Evolutionary conservation across 179 eudicot genomes (phyloP).

Genomic region (Dionaea muscipula): DNA sequence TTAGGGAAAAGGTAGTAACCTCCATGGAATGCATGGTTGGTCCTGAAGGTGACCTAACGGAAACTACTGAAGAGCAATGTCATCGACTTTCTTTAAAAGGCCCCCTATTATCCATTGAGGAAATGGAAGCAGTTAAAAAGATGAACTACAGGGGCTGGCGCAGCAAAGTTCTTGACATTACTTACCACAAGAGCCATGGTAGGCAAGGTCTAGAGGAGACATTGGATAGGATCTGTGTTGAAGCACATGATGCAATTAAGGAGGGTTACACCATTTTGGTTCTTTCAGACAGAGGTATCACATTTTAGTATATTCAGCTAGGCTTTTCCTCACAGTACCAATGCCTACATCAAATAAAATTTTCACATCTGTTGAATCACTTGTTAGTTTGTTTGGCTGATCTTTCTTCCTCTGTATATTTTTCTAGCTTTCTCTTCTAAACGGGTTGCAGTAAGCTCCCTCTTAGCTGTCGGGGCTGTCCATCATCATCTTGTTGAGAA

Average conservation of each 20-base stretch:
- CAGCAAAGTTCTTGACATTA: conserved; percentile 86
- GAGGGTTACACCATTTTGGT: conserved; percentile 73
- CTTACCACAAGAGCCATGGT: conserved; percentile 63
- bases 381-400: conserved; percentile 7
- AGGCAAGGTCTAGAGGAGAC: conserved; percentile 87
- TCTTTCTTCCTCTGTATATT: neutral
- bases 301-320: neutral
- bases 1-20: conserved; percentile 91
- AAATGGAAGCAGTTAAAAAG: conserved; percentile 88
- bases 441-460: conserved; percentile 85
- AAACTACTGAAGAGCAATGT: conserved; percentile 90
- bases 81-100: conserved; percentile 94
- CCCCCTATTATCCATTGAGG: conserved; percentile 68
- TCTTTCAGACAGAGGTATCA: conserved; percentile 95
- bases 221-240: conserved; percentile 74
- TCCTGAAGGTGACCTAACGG: conserved; percentile 98
- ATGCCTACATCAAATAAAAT: neutral
- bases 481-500: conserved; percentile 89
- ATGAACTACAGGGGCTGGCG: conserved; percentile 97
- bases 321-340: neutral
- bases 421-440: conserved; percentile 63
- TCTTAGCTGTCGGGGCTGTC: conserved; percentile 97
- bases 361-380: neutral
- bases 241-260: conserved; percentile 73
- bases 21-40: conserved; percentile 99